Evolutionary conservation across 768 basidiomycete species (phyloP), one percentile per base, ranked within the genome.

Genomic region (Clathrus columnatus): DNA sequence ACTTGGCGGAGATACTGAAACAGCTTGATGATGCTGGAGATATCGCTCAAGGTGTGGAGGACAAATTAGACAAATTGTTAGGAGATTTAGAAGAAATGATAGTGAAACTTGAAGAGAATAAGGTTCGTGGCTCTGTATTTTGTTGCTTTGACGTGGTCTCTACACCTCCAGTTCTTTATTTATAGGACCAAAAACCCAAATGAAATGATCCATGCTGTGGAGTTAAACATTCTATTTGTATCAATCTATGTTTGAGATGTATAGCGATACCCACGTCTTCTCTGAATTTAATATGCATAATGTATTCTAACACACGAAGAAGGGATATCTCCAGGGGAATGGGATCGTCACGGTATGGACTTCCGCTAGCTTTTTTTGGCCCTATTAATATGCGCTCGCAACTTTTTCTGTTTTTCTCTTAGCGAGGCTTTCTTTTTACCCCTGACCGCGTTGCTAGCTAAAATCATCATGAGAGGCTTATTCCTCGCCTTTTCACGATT

Each of bases 381-480:
- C 60, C 74, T 78, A 6, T 85, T 80, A 48, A 89, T 87, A 66
- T 91, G 89, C 57, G 81, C 82, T 50, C 88, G 72, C 61, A 91
- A 64, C 67, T 81, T 84, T 62, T 77, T 82, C 68, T 92, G 90
- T 68, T 91, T 92, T 58, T 91, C 85, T 61, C 82, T 75, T 62
- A 92, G 67, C 0, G 84, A 86, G 30, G 83, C 83, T 72, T 86
- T 89, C 73, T 88, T 91, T 73, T 92, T 91, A 0, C 87, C 75
- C 60, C 76, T 74, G n/a, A 91, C 87, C 1, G 83, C 81, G 1
- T 77, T 78, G 57, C 86, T 89, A 49, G 83, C 76, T 59, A 91
- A 71, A 52, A 91, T 83, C 90, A 91, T 92, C 93, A 95, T 94
- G 61, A 95, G 79, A 23, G 93, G 93, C 69, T 97, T 96, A 68